A percentile compares a stretch with the other conserved stretches of the same genome.
These are phyloP conservation scores for Fusarium robinianum DNA, from an alignment of 2,329 filamentous ascomycete genomes.

Conservation along the genomic window DNA sequence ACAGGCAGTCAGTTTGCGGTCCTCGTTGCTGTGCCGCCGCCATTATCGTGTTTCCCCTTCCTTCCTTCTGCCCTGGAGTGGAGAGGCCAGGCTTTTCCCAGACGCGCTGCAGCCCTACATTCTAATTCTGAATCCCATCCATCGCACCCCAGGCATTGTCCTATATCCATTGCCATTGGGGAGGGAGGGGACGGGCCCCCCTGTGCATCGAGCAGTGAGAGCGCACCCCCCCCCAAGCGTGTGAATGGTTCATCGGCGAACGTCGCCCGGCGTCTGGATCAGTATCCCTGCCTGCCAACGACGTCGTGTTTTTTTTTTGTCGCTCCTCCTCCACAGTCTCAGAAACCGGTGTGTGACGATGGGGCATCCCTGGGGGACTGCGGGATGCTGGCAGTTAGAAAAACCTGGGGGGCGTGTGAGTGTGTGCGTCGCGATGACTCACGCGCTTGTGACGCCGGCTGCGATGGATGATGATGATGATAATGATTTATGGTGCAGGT, in stretches of 20 bases:
- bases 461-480: slow-evolving; percentile 22
- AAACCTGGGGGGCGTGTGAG: slow-evolving; percentile 9
- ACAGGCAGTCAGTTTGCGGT: slow-evolving; percentile 6
- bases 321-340: not conserved
- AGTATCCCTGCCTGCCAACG: slow-evolving; percentile 32
- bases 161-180: no score
- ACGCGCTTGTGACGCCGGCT: slow-evolving; percentile 27
- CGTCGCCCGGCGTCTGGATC: slow-evolving; percentile 22
- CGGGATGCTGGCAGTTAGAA: no score
- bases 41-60: slow-evolving; percentile 14
- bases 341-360: no score
- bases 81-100: not conserved
- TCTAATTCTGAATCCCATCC: slow-evolving; percentile 12
- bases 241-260: slow-evolving; percentile 27
- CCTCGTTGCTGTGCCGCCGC: slow-evolving; percentile 23
- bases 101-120: slow-evolving; percentile 24
- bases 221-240: not conserved
- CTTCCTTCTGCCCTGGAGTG: slow-evolving; percentile 1
- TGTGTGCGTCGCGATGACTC: slow-evolving; percentile 33
- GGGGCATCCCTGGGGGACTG: no score
- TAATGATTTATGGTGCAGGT: slow-evolving; percentile 12
- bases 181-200: no score
- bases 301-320: slow-evolving; percentile 7
- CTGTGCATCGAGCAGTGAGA: no score
- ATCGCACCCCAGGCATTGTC: slow-evolving; percentile 3